Evolutionary conservation across 371 early-diverging fungal species (phyloP), one percentile per base, ranked within the genome.

Genomic region (Mucor sp.): DNA sequence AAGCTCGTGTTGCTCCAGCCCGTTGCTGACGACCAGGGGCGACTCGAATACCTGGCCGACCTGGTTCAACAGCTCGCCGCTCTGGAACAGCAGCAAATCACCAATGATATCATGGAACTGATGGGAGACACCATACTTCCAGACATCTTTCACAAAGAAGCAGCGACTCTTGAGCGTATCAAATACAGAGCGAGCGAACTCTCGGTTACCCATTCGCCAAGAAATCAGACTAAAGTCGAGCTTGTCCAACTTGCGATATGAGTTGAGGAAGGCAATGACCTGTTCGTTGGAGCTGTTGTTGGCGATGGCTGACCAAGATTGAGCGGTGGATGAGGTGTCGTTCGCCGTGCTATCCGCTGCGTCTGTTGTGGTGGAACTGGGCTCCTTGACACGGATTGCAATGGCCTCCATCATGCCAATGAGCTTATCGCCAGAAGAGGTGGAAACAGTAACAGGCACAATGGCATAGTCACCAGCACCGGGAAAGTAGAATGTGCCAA

Each of bases 401-500:
- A 30, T 39, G 3, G 67, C 17, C 0, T 57, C 47, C 9, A 65
- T 59, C 53, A 35, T 59, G 30, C 63, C 48, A 14, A 71, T 27
- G 32, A 63, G 55, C 4, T 9, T 53, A 60, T 64, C 77, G 63
- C 58, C 77, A 60, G 67, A 79, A 55, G 15, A 71, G 68, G 59
- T 50, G 0, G 69, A 76, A 56, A 66, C 66, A 15, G 85, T 80
- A 1, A 83, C 74, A n/a, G 89, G 78, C 11, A 78, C 74, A 47
- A 84, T 77, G 1, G 66, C 59, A 44, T 70, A 87, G 4, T 77
- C 65, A 0, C 89, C 89, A 21, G 65, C 67, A 21, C 62, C 57
- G 8, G 87, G 87, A 69, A 88, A 88, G 53, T 88, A 88, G 50
- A 88, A 88, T 2, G 66, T 69, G 12, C 81, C 77, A 7, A 70